These are phyloP conservation scores for Penicillium goetzii DNA, from an alignment of 495 filamentous ascomycete species.

Conservation along the genomic window DNA sequence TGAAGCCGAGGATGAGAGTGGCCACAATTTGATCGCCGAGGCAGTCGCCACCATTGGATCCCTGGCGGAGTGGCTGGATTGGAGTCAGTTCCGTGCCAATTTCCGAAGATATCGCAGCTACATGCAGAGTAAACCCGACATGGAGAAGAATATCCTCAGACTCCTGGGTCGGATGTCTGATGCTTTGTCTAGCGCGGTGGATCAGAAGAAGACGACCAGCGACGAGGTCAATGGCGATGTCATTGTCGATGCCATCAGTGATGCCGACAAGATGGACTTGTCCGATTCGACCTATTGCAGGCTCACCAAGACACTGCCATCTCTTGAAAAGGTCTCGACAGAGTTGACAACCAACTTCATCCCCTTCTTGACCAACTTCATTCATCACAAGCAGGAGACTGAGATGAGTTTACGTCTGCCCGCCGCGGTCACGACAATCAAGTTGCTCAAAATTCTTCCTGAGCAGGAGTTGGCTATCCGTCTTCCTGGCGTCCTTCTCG, in stretches of 20 bases:
- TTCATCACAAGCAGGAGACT: conserved; percentile 92
- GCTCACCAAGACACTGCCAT: conserved; percentile 69
- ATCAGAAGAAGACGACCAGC: conserved; percentile 33
- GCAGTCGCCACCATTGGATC: conserved; percentile 73
- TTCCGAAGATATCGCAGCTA: conserved; percentile 80
- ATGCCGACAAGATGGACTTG: conserved; percentile 36
- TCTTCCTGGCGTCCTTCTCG: conserved; percentile 81
- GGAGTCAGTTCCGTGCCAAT: conserved; percentile 86
- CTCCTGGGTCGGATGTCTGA: conserved; percentile 81
- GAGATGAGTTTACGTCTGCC: conserved; percentile 90
- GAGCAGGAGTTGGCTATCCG: conserved; percentile 67
- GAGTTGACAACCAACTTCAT: conserved; percentile 77
- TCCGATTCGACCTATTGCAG: conserved; percentile 39
- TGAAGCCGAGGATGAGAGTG: conserved; percentile 71
- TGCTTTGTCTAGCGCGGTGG: conserved; percentile 62
- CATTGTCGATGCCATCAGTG: too few relatives aligned
- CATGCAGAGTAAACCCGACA: conserved; percentile 76
- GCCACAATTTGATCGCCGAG: conserved; percentile 83
- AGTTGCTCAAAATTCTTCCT: conserved; percentile 80
- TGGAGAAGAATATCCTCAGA: conserved; percentile 82
- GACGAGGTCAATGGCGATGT: conserved; percentile 45
- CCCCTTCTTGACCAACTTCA: conserved; percentile 73
- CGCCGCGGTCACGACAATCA: conserved; percentile 82
- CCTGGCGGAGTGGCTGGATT: conserved; percentile 76
- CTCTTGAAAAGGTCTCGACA: conserved; percentile 66